Conservation (phyloP, 805 yeast species). For the Metschnikowia lachancei region DNA sequence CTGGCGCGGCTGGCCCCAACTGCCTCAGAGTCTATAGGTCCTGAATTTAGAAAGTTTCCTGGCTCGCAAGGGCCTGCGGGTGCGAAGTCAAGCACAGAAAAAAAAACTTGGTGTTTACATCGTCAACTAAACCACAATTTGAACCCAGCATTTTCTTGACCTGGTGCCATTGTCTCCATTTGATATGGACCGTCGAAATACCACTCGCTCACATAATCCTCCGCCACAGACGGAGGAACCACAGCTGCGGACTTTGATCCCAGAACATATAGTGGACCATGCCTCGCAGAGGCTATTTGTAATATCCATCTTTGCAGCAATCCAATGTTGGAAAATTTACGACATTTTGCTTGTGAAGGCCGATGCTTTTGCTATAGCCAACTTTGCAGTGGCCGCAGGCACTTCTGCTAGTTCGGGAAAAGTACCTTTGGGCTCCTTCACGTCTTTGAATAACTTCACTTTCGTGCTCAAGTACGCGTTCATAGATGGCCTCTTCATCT, state of each 20-base stretch:
- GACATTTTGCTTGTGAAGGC: conserved; percentile 62
- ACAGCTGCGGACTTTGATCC: conserved; percentile 43
- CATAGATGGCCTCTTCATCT: conserved; percentile 68
- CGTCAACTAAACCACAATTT: not conserved
- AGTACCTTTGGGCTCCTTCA: conserved; percentile 18
- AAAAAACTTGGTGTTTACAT: not conserved
- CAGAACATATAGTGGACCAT: conserved; percentile 62
- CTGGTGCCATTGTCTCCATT: not conserved
- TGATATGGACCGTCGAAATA: not conserved
- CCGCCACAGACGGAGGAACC: conserved; percentile 1
- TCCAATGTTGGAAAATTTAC: conserved; percentile 86
- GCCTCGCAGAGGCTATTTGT: conserved; percentile 74
- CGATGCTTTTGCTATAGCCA: conserved; percentile 22
- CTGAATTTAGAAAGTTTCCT: not conserved
- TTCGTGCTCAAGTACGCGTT: conserved; percentile 70
- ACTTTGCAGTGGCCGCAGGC: not conserved
- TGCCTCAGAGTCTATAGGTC: too few species aligned
- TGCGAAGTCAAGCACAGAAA: not conserved
- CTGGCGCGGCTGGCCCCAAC: too few species aligned
- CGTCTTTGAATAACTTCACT: conserved; percentile 47
- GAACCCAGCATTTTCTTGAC: not conserved
- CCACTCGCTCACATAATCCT: not conserved
- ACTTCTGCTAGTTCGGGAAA: not conserved
- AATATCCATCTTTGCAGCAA: conserved; percentile 60
- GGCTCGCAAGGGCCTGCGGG: not conserved